Base-by-base conservation (phyloP, 192 early-diverging fungal species). In the Coemansia sp. region DNA sequence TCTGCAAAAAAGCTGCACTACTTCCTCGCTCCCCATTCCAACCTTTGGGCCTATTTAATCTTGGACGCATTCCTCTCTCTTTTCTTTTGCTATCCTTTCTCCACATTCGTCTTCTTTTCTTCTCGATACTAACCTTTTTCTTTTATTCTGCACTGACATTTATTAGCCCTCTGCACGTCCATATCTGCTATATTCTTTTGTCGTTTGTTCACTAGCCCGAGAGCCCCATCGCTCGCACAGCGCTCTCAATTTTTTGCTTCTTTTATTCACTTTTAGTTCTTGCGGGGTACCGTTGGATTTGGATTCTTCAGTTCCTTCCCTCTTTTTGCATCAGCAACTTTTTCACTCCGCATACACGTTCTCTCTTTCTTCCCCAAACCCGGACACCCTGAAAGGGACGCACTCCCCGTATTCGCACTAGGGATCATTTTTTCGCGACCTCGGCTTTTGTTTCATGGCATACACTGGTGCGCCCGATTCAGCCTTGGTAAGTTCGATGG, bases 61-160 rank as follows among this genome's bases (percentile, higher is more conserved):
- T 37, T 42, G 36, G 36, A 52, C 37, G 20, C 61, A 52, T 44
- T 59, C 47, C 36, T 59, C 61, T 53, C 56, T 46, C 56, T 54
- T 48, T 52, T 70, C 60, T 52, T 28, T 57, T 66, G 44, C 56
- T 51, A 24, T 56, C 62, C 60, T 62, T 69, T 40, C 61, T 37
- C 42, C 31, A 17, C 56, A n/a, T 31, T n/a, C 57, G 14, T 34
- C 50, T 14, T 26, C 20, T 54, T 55, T 42, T 25, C 31, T 34
- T 34, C 34, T 60, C 28, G 31, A 59, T 28, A 21, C 61, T 23
- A 36, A 58, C 36, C 25, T 54, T 37, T 36, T 12, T 36, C 37
- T 20, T 56, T 55, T 28, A 54, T 40, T 48, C 47, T 48, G 40
- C 40, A 44, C 40, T 44, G 40, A 44, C 40, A 44, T 44, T n/a